phyloP scores from a whole-genome alignment of 257 asterid genomes.

The Capsicum pubescens region DNA sequence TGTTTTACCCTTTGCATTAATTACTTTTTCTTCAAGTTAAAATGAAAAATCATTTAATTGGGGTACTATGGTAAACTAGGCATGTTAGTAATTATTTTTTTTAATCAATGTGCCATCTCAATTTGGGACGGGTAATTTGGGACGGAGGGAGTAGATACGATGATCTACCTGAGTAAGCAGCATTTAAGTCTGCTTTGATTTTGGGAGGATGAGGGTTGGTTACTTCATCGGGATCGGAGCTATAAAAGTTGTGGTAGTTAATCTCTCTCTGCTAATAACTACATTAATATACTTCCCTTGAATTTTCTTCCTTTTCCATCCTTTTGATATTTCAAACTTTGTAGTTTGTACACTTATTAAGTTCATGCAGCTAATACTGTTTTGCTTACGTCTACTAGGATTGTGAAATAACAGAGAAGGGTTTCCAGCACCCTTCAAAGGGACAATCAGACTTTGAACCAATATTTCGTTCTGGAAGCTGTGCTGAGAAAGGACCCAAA shows the following conservation, averaged over 20 bases:
- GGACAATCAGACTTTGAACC: conserved; percentile 64
- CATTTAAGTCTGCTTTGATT: neutral
- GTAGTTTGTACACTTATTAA: neutral
- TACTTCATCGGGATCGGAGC: neutral
- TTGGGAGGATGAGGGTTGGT: neutral
- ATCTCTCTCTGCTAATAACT: conserved; percentile 4
- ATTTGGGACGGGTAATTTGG: too few species aligned
- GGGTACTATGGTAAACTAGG: too few species aligned
- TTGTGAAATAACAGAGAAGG: conserved; percentile 46
- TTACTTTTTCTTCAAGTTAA: too few species aligned
- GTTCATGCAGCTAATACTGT: conserved; percentile 8
- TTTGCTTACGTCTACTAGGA: conserved; percentile 47
- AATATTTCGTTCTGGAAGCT: conserved; percentile 81
- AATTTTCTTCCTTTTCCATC: neutral
- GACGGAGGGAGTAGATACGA: neutral
- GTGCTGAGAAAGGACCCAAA: conserved; percentile 95
- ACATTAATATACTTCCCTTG: neutral
- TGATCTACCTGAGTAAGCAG: neutral
- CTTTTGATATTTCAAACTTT: neutral
- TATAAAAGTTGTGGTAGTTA: neutral
- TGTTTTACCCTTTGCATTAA: too few species aligned
- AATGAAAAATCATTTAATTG: too few species aligned
- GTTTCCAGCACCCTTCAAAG: conserved; percentile 55
- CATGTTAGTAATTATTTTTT: too few species aligned
- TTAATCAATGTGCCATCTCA: too few species aligned